Evolutionary conservation across 768 basidiomycete genomes (phyloP).

Genomic region (Hypholoma sublateritium): DNA sequence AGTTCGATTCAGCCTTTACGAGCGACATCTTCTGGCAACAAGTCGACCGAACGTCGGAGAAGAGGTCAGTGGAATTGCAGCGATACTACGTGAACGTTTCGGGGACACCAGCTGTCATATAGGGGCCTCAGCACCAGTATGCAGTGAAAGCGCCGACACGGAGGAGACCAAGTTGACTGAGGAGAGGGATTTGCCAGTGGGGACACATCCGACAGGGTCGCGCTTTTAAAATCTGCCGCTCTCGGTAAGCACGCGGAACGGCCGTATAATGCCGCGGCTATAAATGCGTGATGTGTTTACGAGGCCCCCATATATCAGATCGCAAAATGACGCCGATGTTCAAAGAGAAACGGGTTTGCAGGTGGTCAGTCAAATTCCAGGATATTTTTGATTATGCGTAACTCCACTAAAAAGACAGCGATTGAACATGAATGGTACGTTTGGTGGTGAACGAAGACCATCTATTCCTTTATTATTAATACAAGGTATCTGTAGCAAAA

Average conservation of each 20-base stretch:
- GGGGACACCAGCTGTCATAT: too few species aligned
- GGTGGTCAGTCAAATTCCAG: too few species aligned
- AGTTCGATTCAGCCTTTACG: not conserved
- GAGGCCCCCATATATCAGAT: not conserved
- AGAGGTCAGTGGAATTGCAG: too few species aligned
- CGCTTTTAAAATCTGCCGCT: not conserved
- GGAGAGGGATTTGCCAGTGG: not conserved
- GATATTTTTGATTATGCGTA: too few species aligned
- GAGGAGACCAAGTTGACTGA: too few species aligned
- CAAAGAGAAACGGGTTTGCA: too few species aligned
- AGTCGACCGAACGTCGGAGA: not conserved
- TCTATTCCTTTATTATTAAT: conserved; percentile 6
- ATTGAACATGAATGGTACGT: too few species aligned
- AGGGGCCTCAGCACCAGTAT: too few species aligned
- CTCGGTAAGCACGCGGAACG: conserved; percentile 3
- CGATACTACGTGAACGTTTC: too few species aligned
- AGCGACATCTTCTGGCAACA: not conserved
- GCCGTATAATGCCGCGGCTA: conserved; percentile 6
- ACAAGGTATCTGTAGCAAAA: conserved; percentile 10
- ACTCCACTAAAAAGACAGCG: too few species aligned
- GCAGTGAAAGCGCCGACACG: too few species aligned
- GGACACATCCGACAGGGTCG: not conserved
- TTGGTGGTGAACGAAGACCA: too few species aligned
- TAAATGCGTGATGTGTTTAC: conserved; percentile 5
- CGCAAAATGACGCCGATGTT: not conserved